Base-by-base conservation (phyloP, 2,329 filamentous ascomycete genomes). In the Neonectria neomacrospora region DNA sequence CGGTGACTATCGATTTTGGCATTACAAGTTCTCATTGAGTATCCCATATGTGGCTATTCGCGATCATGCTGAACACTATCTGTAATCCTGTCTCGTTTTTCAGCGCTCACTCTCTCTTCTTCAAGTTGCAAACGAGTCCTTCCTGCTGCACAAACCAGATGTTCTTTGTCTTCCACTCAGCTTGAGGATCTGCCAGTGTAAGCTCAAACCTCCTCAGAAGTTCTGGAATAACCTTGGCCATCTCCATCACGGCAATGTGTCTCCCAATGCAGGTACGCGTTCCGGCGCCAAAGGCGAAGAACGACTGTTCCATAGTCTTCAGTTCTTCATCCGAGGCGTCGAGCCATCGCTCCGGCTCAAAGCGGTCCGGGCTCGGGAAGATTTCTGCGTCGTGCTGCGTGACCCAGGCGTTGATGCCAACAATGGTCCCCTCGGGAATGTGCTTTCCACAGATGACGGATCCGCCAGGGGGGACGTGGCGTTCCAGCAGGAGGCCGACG, bases 401-500 rank as follows among this genome's bases (percentile, higher is more conserved):
- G 0, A 77, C 74, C 78, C 77, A 80, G 3, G 72, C 65, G 44
- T 78, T 80, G 23, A 78, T 66, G 1, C 77, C 77, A 2, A 81
- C 74, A 1, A 76, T 70, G 0, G 77, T 74, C 59, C 74, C 74
- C 5, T 68, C 70, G 0, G 75, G 76, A 18, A 79, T 72, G 58
- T 73, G 73, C 2, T 52, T 32, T 0, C 73, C 76, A 3, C 76
- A 75, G 6, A 86, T 77, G 5, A 76, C 75, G 0, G 75, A 75
- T 2, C 85, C 84, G 1, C 76, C 79, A 2, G 75, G 59, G 0
- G 83, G 82, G 0, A 86, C 83, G 1, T 79, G 75, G 6, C 85
- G 78, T 74, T 81, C 81, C 18, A 86, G 70, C 2, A 82, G 80
- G 5, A 86, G 70, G 3, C 82, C 83, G 0, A 80, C 79, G 1